Base-by-base conservation (phyloP, 2,329 filamentous ascomycete genomes). In the Daldinia eschscholtzii region DNA sequence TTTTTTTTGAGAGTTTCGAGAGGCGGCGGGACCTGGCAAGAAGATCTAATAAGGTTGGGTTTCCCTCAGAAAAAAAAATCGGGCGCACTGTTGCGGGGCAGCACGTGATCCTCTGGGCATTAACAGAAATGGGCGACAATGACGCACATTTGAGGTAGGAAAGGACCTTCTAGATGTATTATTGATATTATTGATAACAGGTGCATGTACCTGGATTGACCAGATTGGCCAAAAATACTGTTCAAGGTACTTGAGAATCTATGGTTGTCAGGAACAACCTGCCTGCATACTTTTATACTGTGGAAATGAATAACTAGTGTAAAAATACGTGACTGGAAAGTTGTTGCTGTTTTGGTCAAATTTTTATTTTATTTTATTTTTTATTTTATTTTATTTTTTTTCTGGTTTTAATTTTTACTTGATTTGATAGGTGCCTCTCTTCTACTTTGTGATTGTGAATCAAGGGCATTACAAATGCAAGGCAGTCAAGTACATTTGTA, bases 51-150 rank as follows among this genome's bases (percentile, higher is more conserved):
- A 74, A 65, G 64, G 74, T 74, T 76, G 75, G 73, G 74, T 75
- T 73, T 66, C 72, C 64, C 68, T 65, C 57, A 39, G 41, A 20
- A 52, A 63, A 71, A 75, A 76, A 73, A 74, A 70, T 76, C 73
- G 71, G 75, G 71, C 71, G 69, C 67, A 72, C 75, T 64, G 75
- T 75, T 76, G 75, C 75, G 75, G 75, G 75, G 75, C 74, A 71
- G 67, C 75, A 76, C 75, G 75, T 76, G 75, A 76, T 46, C 64
- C 56, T 4, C 67, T 67, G 62, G 64, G 67, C 66, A 68, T 67
- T 59, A 70, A 68, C 65, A 57, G 67, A 69, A 68, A 70, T 48
- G 57, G 57, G 41, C 37, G 37, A 64, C 30, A 67, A 72, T 72
- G 70, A 72, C 68, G 70, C 68, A 72, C 63, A 67, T 59, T 70